Evolutionary conservation across 164 flowering plant species (phyloP), one percentile per base, ranked within the genome.

Genomic region (Tinospora cordifolia): DNA sequence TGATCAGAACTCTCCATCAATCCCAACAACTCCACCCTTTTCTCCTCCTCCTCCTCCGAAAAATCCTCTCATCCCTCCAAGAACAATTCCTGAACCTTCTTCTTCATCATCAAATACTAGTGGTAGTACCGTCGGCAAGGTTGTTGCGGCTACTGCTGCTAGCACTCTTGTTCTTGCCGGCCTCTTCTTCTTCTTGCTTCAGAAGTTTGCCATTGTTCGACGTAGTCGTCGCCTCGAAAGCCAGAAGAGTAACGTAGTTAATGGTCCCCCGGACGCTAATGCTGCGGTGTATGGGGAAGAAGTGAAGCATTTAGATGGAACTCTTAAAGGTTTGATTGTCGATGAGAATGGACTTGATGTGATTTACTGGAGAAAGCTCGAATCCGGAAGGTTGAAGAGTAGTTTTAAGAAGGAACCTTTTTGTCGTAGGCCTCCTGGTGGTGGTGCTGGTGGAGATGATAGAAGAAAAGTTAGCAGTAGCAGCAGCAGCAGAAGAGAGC

Each of bases 311-410:
- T 58, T 80, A 8, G 80, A 80, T 15, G 88, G 91, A 10, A 81
- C 80, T 22, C 59, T 84, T 0, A 90, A 87, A 66, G 96, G 92
- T 26, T 63, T 87, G 74, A 83, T 94, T 15, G 93, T 90, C 2
- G 99, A 92, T 76, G 97, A 94, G 75, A 78, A 89, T 68, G 99
- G 98, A 0, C 74, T 94, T 71, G 99, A 94, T 76, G 90, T 92
- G 22, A 77, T 94, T 57, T 94, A 92, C 63, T 94, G 93, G 97
- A 86, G 84, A 65, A 81, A 83, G 63, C 87, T 88, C 24, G 83
- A 89, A 76, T 64, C 62, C 12, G 81, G 84, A 1, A 63, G 66
- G 11, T 46, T 65, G 22, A 71, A 58, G 62, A 64, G 1, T 15
- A 70, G 83, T 63, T 81, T 84, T 62, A 57, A 71, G 3, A 82